phyloP scores from a whole-genome alignment of 2,329 filamentous ascomycete genomes.

The Podosphaera fusca region DNA sequence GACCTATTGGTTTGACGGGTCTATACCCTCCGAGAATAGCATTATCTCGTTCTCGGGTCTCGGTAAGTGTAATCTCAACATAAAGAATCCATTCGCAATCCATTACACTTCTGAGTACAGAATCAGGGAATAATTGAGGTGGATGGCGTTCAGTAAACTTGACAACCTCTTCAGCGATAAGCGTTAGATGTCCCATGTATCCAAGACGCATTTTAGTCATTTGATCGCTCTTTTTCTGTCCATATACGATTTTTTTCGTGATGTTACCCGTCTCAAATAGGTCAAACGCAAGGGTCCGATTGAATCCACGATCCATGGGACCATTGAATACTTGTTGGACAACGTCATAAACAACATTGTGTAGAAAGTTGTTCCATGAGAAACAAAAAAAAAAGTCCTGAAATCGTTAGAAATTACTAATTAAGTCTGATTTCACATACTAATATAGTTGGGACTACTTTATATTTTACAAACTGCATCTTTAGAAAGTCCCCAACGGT shows the following conservation, averaged over 20 bases:
- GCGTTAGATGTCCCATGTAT: conserved; percentile 93
- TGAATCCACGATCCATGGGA: conserved; percentile 88
- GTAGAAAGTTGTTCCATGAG: conserved; percentile 97
- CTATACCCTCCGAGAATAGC: conserved; percentile 91
- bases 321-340: conserved; percentile 98
- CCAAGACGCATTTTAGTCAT: conserved; percentile 77
- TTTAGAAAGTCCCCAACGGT: conserved; percentile 91
- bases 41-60: conserved; percentile 88
- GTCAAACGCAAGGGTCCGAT: conserved; percentile 70
- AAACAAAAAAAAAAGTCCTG: conserved; percentile 96
- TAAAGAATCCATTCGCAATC: conserved; percentile 83
- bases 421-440: conserved; percentile 27
- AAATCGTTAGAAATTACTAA: conserved; percentile 4
- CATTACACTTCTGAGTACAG: conserved; percentile 71
- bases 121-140: conserved; percentile 62
- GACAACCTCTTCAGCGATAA: conserved; percentile 94
- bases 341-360: conserved; percentile 97
- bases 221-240: conserved; percentile 63
- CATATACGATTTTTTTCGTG: conserved; percentile 76
- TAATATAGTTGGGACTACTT: conserved; percentile 84
- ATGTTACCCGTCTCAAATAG: conserved; percentile 80
- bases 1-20: conserved; percentile 58
- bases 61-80: conserved; percentile 75
- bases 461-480: conserved; percentile 85
- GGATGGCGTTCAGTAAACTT: conserved; percentile 94